Base-by-base conservation (phyloP, 257 asterid genomes). In the Scutellaria galericulata region DNA sequence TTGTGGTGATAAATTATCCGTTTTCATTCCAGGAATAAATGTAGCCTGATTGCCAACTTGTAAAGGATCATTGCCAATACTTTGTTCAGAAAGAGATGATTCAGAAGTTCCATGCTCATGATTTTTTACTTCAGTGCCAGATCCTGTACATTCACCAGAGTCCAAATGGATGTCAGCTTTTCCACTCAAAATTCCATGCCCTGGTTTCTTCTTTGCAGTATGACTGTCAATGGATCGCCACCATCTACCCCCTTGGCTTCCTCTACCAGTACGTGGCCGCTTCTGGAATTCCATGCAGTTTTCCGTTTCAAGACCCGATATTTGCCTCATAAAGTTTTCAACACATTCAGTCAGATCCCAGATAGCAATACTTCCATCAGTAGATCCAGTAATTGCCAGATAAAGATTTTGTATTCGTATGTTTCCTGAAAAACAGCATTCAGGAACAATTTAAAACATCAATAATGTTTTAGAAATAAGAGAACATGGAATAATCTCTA, bases 191-290 rank as follows among this genome's bases (percentile, higher is more conserved):
- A 55, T 64, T 64, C 40, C 66, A 78, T 66, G 66, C 40, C 64
- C 80, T 8, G 78, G 69, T 71, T 77, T 87, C 75, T 77, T 83
- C 77, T 83, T 85, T 66, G 83, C 70, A 41, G 73, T 74, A 68
- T 78, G 80, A 64, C 69, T 66, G 63, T 78, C 88, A 54, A 85
- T 70, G 66, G 87, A 80, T 70, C 88, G 87, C 96, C 98, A 76
- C 87, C 84, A 27, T 68, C 99, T 82, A 64, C 99, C 99, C 69
- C 99, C 99, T 83, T 90, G 98, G 83, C 99, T 94, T 76, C 99
- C 99, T 82, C 99, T 87, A 59, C 98, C 99, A 20, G 99, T 91
- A 46, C 84, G 95, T 24, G 99, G 99, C 56, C 97, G 85, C 79
- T 82, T 92, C 83, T 90, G 96, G 81, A 78, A 71, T 67, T 87